Evolutionary conservation across 2,329 filamentous ascomycete genomes (phyloP), one percentile per base, ranked within the genome.

Genomic region (Scedosporium apiospermum): DNA sequence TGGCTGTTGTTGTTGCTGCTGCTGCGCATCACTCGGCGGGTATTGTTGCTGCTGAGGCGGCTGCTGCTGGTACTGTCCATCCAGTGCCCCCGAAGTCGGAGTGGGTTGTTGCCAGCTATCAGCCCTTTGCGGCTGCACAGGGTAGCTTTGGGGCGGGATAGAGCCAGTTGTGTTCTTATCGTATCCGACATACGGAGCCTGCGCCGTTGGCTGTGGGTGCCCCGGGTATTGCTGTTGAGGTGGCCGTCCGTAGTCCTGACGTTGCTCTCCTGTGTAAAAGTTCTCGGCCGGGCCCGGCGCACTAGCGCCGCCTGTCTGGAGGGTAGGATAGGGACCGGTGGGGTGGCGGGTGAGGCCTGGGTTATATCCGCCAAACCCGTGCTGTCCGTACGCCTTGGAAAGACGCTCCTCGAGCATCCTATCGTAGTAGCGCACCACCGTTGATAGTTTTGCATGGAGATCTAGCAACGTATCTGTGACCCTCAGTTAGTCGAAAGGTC

Each of bases 371-470:
- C 87, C 83, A 21, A 91, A 77, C 53, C 76, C 87, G 69, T 93
- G 89, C 69, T 96, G 91, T 66, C 87, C 89, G 72, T 98, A 98
- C 1, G 95, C 93, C 73, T 89, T 96, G 7, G 92, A 96, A 27
- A 99, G 80, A 46, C 95, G 87, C 66, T 99, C 95, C 75, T 99
- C 95, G 16, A 99, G 82, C 95, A 99, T 98, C 49, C 92, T 87
- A 74, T 99, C 95, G 71, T 99, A 99, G 72, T 98, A 98, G 41
- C 95, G 86, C 4, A 99, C 95, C 27, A 98, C 95, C 0, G 93
- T 97, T 0, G 93, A 95, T 26, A 99, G 80, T 73, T 99, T 99
- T 18, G 92, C 90, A 72, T 99, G 95, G 0, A 99, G 80, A 73
- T 99, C 95, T 26, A 98, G 83, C 9, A 99, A 81, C 0, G 93